These are phyloP conservation scores for Aspergillus sparsus DNA, from an alignment of 495 filamentous ascomycete species.

Conservation along the genomic window DNA sequence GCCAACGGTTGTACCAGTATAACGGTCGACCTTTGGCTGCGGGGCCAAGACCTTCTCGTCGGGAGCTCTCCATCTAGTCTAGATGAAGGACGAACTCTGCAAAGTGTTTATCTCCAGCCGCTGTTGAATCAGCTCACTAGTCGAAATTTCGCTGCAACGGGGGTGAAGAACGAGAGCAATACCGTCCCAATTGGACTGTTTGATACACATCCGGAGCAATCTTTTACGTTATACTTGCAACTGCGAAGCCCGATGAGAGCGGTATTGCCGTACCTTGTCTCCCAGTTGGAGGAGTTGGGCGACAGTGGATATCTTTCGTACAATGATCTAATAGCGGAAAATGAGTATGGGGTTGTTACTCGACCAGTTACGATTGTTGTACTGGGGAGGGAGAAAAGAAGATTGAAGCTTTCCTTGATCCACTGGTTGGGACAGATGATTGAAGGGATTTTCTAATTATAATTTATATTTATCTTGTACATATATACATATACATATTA, in stretches of 20 bases:
- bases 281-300: slow-evolving; percentile 58
- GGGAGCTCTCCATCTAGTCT: slow-evolving; percentile 58
- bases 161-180: not conserved
- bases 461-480: too few species aligned
- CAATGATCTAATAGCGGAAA: slow-evolving; percentile 45
- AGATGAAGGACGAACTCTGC: slow-evolving; percentile 57
- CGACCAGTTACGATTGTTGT: slow-evolving; percentile 72
- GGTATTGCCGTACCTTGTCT: slow-evolving; percentile 49
- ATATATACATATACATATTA: too few species aligned
- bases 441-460: not conserved
- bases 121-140: slow-evolving; percentile 56
- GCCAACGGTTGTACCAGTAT: slow-evolving; percentile 59
- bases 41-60: slow-evolving; percentile 51
- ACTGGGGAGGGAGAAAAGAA: slow-evolving; percentile 57
- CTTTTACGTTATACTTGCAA: slow-evolving; percentile 38
- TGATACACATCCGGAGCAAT: slow-evolving; percentile 36
- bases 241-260: slow-evolving; percentile 44
- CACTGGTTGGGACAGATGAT: slow-evolving; percentile 3
- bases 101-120: slow-evolving; percentile 64
- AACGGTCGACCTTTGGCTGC: slow-evolving; percentile 75
- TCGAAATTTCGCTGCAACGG: slow-evolving; percentile 45
- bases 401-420: slow-evolving; percentile 59
- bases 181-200: slow-evolving; percentile 57
- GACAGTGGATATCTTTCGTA: slow-evolving; percentile 59
- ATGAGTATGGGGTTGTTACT: slow-evolving; percentile 12